Base-by-base conservation (phyloP, 805 yeast genomes). In the Suhomyces sp. region DNA sequence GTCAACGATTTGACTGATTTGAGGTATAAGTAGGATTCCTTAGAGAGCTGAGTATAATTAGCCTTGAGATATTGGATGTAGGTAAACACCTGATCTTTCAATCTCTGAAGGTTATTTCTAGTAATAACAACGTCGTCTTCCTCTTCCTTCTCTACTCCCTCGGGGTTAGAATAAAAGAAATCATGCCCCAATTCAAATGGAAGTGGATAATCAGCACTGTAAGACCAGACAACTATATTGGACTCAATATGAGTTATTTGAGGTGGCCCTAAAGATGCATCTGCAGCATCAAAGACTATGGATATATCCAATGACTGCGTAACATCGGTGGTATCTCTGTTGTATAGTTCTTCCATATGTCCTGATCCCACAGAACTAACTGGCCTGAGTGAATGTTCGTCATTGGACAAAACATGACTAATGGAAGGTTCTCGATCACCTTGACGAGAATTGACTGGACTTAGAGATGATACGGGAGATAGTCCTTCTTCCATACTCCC, bases 201-300 rank as follows among this genome's bases (percentile, higher is more conserved):
- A 19, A 68, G 44, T 3, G 73, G 72, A 36, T 58, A 66, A 16
- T 65, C 70, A 4, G 72, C 53, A 25, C 53, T 48, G 44, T 60
- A 65, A 1, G 72, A 47, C 73, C 73, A 68, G 11, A 64, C 54
- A 2, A 68, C 63, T 6, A 68, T 46, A 38, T 63, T 66, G 14
- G 53, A 39, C 10, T 66, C 73, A 11, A 68, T 49, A 38, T 39
- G 48, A 12, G 54, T 45, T 12, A 68, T 61, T 7, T 39, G 45
- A 1, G 73, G 74, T 0, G 72, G 72, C 30, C 41, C 44, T 11
- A 42, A 24, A 2, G 44, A 34, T 4, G 46, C 38, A 13, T 55
- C 61, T 3, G 31, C 13, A 6, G 63, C 40, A 3, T 48, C 50
- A 38, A 63, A 68, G 3, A 50, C 46, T 17, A 68, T 44, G 19